Conservation (phyloP, 768 basidiomycete species). For the Chiua virens region DNA sequence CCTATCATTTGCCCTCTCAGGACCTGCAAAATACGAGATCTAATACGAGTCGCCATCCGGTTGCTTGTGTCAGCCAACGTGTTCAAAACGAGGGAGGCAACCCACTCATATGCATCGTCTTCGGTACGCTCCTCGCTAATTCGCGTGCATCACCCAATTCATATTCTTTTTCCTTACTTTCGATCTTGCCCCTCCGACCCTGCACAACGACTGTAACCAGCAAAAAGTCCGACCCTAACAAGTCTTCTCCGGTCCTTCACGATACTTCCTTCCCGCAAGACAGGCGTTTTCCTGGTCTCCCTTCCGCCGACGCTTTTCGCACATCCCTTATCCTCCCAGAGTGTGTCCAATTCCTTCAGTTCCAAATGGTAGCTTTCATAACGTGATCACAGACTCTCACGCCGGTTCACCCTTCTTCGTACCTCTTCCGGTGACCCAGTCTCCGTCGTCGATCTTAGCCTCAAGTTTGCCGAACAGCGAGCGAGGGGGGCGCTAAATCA, state of each 20-base stretch:
- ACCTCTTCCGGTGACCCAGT: conserved; percentile 65
- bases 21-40: conserved; percentile 23
- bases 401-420: conserved; percentile 79
- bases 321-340: conserved; percentile 84
- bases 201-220: conserved; percentile 39
- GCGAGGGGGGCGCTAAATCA: conserved; percentile 65
- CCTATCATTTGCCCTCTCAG: conserved; percentile 39
- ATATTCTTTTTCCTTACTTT: conserved; percentile 14
- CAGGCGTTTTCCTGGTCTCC: conserved; percentile 54
- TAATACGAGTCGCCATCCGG: conserved; percentile 32
- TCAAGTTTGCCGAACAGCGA: conserved; percentile 73
- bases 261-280: conserved; percentile 30
- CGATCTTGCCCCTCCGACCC: conserved; percentile 24
- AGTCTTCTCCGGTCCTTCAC: conserved; percentile 45
- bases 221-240: conserved; percentile 72
- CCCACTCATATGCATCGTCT: conserved; percentile 67
- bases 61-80: conserved; percentile 50
- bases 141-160: conserved; percentile 30
- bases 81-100: conserved; percentile 59
- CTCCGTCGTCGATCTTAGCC: conserved; percentile 61
- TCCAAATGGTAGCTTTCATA: conserved; percentile 8
- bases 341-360: conserved; percentile 46
- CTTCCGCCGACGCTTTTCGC: conserved; percentile 75
- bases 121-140: conserved; percentile 57
- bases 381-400: conserved; percentile 58